Conservation (phyloP, 202 grass and related monocot genomes). For the Thinopyrum obtusiflorum region DNA sequence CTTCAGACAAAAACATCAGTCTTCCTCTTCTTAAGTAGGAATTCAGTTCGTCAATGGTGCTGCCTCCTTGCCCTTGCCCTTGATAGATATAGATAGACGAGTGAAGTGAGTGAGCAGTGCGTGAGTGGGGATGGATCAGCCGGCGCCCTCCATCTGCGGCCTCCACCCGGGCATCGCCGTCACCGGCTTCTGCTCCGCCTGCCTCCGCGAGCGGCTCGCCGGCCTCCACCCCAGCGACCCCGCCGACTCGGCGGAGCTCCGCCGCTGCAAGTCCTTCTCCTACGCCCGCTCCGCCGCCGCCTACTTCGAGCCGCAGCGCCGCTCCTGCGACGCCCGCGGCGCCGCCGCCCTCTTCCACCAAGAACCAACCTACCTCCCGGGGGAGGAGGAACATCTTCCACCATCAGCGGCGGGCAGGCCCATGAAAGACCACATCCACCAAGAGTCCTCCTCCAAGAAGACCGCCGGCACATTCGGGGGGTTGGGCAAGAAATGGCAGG, state of each 20-base stretch:
- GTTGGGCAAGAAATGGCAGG: conserved; percentile 69
- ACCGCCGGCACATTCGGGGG: conserved; percentile 42
- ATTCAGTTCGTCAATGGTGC: conserved; percentile 22
- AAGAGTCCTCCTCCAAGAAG: conserved; percentile 39
- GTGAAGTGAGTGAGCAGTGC: neutral
- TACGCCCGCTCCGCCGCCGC: conserved; percentile 30
- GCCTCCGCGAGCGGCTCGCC: conserved; percentile 66
- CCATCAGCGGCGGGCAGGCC: neutral
- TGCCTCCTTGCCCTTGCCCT: neutral
- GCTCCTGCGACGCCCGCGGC: conserved; percentile 59
- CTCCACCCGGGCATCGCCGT: conserved; percentile 69
- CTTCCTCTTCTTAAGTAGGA: neutral
- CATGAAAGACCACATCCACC: conserved; percentile 62
- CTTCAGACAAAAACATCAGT: neutral
- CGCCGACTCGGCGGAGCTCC: conserved; percentile 53
- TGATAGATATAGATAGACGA: neutral
- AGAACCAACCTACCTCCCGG: neutral
- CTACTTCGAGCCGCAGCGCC: conserved; percentile 53
- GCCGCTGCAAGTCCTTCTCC: conserved; percentile 96
- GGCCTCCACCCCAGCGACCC: conserved; percentile 46
- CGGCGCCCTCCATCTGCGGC: conserved; percentile 30
- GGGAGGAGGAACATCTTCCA: conserved; percentile 18
- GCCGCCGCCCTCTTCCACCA: conserved; percentile 41
- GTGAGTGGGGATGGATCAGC: conserved; percentile 20
- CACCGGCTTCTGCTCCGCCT: conserved; percentile 64